A percentile compares a stretch with the other conserved stretches of the same genome.
These are phyloP conservation scores for Dendrobium huoshanense DNA, from an alignment of 106 monocot species.

Conservation along the genomic window DNA sequence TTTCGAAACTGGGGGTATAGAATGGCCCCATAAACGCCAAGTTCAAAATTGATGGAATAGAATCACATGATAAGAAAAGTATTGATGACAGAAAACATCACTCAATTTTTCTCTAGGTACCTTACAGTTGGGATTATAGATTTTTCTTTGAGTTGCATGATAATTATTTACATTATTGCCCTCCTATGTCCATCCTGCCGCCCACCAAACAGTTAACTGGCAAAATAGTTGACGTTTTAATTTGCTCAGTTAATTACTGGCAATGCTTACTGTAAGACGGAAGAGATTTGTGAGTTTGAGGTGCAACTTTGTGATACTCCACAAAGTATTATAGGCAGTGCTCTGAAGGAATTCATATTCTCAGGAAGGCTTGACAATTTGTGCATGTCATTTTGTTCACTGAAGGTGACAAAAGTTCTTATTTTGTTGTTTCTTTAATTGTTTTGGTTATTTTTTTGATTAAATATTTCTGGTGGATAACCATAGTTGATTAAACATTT, in stretches of 20 bases:
- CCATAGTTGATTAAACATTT: background rate
- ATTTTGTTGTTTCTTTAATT: background rate
- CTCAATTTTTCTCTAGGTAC: conserved; percentile 71
- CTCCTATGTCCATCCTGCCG: no score
- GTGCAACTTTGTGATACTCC: conserved; percentile 96
- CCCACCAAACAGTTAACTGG: background rate
- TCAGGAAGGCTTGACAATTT: conserved; percentile 98
- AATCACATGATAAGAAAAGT: conserved; percentile 36
- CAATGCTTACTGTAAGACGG: conserved; percentile 50
- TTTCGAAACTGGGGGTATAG: conserved; percentile 54
- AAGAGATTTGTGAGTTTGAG: conserved; percentile 94
- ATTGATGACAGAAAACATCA: conserved; percentile 62
- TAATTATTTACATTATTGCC: background rate
- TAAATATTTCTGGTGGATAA: background rate
- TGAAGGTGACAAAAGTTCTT: conserved; percentile 47
- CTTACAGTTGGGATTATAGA: background rate
- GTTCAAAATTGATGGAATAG: conserved; percentile 17
- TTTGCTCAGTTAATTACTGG: conserved; percentile 63
- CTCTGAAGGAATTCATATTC: conserved; percentile 84
- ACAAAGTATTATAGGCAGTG: conserved; percentile 76
- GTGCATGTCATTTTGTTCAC: conserved; percentile 94
- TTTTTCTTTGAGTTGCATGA: background rate
- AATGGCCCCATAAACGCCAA: conserved; percentile 16
- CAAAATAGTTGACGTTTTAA: conserved; percentile 1
- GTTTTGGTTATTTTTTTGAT: background rate